These are phyloP conservation scores for Syzygium jambos DNA, from an alignment of 345 rosid species.

Conservation along the genomic window DNA sequence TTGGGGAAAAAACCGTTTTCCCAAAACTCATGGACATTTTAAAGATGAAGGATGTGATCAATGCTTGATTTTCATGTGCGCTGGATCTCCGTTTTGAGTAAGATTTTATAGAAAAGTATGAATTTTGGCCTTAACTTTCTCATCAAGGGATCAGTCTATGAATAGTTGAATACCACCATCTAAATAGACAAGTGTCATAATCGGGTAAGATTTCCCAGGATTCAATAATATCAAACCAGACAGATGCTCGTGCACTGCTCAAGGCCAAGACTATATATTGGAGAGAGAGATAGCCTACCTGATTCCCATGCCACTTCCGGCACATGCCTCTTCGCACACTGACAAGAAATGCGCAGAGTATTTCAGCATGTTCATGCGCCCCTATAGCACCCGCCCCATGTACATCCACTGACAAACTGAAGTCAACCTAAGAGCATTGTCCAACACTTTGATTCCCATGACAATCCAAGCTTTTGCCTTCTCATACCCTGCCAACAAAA, in stretches of 20 bases:
- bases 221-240: neutral
- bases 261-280: too few species aligned
- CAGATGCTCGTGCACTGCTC: neutral
- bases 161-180: neutral
- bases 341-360: neutral
- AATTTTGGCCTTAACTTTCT: neutral
- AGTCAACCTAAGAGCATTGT: neutral
- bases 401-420: neutral
- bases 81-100: neutral
- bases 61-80: neutral
- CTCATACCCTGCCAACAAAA: neutral
- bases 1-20: too few species aligned
- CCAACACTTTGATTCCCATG: neutral
- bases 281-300: too few species aligned
- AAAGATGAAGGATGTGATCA: neutral
- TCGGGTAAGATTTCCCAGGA: neutral
- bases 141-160: neutral
- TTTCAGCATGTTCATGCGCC: neutral
- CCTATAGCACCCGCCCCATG: neutral
- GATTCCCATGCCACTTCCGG: neutral
- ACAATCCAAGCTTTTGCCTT: neutral
- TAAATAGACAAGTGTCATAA: neutral
- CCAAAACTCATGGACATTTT: neutral
- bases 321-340: neutral
- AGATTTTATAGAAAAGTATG: neutral